These are phyloP conservation scores for Coccomyxa sp. DNA, from an alignment of 139 green algal genomes.

Conservation along the genomic window DNA sequence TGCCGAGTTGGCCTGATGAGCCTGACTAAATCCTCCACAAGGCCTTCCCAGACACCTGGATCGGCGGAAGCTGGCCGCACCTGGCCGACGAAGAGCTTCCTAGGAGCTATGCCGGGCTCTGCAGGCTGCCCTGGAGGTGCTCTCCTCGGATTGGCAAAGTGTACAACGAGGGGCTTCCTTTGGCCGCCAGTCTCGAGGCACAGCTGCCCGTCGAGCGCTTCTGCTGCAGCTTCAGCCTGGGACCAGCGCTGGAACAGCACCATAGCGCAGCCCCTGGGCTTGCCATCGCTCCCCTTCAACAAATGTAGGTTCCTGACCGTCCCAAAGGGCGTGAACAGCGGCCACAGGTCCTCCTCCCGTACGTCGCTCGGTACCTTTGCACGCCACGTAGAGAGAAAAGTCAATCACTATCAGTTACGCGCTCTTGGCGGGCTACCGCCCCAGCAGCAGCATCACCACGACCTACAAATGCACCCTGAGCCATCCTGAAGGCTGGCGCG, in stretches of 20 bases:
- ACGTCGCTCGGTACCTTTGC: slow-evolving; percentile 41
- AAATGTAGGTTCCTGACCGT: slow-evolving; percentile 59
- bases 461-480: no score
- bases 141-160: slow-evolving; percentile 77
- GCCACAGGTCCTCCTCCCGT: slow-evolving; percentile 59
- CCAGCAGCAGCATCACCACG: no score
- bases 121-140: slow-evolving; percentile 30
- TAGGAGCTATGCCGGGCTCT: slow-evolving; percentile 67
- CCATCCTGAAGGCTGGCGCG: no score
- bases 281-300: slow-evolving; percentile 57
- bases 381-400: background rate
- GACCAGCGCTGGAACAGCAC: slow-evolving; percentile 61
- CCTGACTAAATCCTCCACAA: slow-evolving; percentile 1
- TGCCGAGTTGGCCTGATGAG: no score
- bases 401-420: background rate
- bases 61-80: slow-evolving; percentile 20
- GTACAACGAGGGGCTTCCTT: slow-evolving; percentile 63
- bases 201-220: slow-evolving; percentile 57
- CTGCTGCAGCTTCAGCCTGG: slow-evolving; percentile 64
- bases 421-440: no score
- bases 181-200: slow-evolving; percentile 34
- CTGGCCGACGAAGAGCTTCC: slow-evolving; percentile 88
- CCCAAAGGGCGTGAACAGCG: slow-evolving; percentile 69
- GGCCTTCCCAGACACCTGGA: no score
- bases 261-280: slow-evolving; percentile 76